Evolutionary conservation across 371 early-diverging fungal genomes (phyloP), one percentile per base, ranked within the genome.

Genomic region (Dinochytrium kinnereticum): DNA sequence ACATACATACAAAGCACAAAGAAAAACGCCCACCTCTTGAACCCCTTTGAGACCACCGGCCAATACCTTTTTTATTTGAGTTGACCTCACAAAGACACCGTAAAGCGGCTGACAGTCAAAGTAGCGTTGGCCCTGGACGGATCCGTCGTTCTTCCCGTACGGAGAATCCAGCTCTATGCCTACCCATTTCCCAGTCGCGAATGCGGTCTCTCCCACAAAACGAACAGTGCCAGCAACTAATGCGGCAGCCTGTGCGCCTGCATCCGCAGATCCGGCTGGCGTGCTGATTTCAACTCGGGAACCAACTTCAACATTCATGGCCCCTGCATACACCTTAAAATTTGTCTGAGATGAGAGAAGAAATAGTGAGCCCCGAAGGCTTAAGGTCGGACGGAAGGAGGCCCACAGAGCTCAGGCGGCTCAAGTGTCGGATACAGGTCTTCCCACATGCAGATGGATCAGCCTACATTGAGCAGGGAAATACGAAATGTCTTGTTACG

Each of bases 371-470:
- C 30, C 69, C 76, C 13, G 72, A 76, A 78, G 93, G 90, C 30
- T 89, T 98, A n/a, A 91, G 98, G 24, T 79, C 93, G 15, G 98
- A 98, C 73, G 98, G 98, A 69, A 90, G 98, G 68, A 88, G 98
- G 44, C 90, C 96, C 2, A 89, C 90, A 71, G 98, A 98, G 81
- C 84, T 98, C 55, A 87, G 98, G 61, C 90, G 92, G 73, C 89
- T 97, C 71, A 85, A 87, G 30, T 92, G 91, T 77, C 89, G 91
- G 31, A 91, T 92, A 0, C 91, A 92, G 0, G 91, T 95, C 5
- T 86, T 96, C 55, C 83, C 90, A 44, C 90, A 94, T 59, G 92
- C 96, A 0, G 96, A 96, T 75, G 98, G 98, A 33, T 97, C 96
- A 3, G 91, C 96, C 0, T 96, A 95, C 78, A 86, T 95, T 67